Conservation (phyloP, 1,284 basidiomycete genomes). For the Rhizoctonia solani region DNA sequence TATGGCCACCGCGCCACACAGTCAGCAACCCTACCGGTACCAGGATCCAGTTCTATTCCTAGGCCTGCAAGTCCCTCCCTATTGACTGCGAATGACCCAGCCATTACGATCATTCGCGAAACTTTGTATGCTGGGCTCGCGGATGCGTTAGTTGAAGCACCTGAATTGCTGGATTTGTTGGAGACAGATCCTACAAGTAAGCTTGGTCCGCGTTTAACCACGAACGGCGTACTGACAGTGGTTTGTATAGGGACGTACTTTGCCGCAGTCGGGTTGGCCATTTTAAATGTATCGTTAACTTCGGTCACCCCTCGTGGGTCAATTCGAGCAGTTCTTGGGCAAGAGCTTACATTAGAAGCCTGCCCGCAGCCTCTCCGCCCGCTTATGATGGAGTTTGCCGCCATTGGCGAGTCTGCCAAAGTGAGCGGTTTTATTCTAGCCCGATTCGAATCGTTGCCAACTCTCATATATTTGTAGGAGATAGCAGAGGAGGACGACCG, state of each 20-base stretch:
- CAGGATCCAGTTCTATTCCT: constrained; percentile 15
- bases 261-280: constrained; percentile 69
- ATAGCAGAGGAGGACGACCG: constrained; percentile 63
- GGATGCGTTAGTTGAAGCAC: constrained; percentile 62
- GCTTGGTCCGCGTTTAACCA: not conserved
- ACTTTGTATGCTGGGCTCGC: constrained; percentile 78
- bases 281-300: constrained; percentile 64
- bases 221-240: not conserved
- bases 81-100: constrained; percentile 52
- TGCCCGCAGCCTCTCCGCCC: constrained; percentile 64
- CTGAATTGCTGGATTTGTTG: constrained; percentile 59
- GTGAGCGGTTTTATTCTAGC: not conserved
- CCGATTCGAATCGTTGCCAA: not conserved
- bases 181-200: constrained; percentile 60
- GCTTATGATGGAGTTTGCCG: constrained; percentile 67
- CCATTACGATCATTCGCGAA: constrained; percentile 75
- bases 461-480: constrained; percentile 39
- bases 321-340: constrained; percentile 62
- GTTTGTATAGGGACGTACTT: constrained; percentile 61
- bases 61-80: constrained; percentile 49
- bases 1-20: constrained; percentile 11
- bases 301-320: constrained; percentile 54
- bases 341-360: constrained; percentile 54
- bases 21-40: constrained; percentile 26
- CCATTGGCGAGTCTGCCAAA: constrained; percentile 57